Base-by-base conservation (phyloP, 2,329 filamentous ascomycete genomes). In the Pestalotiopsis sp. region DNA sequence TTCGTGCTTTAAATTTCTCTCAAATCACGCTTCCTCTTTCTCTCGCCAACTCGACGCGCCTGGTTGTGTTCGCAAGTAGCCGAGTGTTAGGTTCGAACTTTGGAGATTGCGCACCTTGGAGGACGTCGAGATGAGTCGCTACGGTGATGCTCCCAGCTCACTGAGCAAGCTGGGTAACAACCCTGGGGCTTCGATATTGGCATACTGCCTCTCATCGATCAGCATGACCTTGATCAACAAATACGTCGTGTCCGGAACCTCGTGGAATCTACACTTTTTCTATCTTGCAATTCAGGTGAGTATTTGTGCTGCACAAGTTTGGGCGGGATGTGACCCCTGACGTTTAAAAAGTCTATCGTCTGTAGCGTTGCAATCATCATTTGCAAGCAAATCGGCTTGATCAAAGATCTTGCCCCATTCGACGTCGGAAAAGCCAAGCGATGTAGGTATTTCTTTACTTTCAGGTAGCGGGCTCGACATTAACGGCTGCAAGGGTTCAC, bases 201-300 rank as follows among this genome's bases (percentile, higher is more conserved):
- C 93, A 60, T 99, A 99, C 85, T 99, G 96, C 82, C 86, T 92
- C 76, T 93, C 95, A 66, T 98, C 95, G 14, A 99, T 99, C 79
- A 89, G 96, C 81, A 99, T 99, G 96, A 99, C 96, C 9, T 93
- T 98, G n/a, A 96, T 97, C 81, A 99, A 99, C 85, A 99, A 99
- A 87, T 99, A 96, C 80, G 95, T 98, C 71, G 90, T 99, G 60
- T 98, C 94, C 6, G 96, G 95, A 70, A 87, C 88, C 65, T 89
- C 92, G 73, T 99, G 97, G 89, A 99, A 98, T 83, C 84, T 99
- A 76, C 97, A 97, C 83, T 97, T 98, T 82, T 93, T 99, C 83
- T 92, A 98, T 76, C 89, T 99, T 69, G 92, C 90, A 70, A 87
- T 98, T 71, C 96, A 98, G 91, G 95, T 97, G 89, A 77, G 57